A percentile compares a stretch with the other conserved stretches of the same genome.
Evolutionary conservation across 306 rosid genomes (phyloP).

Genomic region (Castanea crenata): DNA sequence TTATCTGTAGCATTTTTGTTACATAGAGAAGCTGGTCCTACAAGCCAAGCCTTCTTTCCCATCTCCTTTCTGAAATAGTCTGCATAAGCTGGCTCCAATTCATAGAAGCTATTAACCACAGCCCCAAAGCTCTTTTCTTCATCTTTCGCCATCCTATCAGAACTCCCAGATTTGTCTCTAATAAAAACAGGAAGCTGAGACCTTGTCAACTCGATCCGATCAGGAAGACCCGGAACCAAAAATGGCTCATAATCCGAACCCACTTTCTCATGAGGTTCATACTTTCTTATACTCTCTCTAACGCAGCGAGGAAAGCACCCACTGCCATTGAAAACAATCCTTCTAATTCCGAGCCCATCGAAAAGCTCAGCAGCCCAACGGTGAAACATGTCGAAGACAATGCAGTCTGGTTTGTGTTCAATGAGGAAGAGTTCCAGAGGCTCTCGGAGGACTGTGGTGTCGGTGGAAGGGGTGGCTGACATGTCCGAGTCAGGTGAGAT

Average conservation of each 20-base stretch:
- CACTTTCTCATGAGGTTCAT: slow-evolving; percentile 26
- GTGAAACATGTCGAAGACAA: slow-evolving; percentile 53
- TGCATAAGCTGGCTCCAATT: slow-evolving; percentile 49
- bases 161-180: slow-evolving; percentile 17
- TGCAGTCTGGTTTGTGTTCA: slow-evolving; percentile 36
- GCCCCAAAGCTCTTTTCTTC: slow-evolving; percentile 48
- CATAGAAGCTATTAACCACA: slow-evolving; percentile 57
- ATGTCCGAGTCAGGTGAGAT: slow-evolving; percentile 42
- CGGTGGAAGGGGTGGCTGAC: slow-evolving; percentile 34
- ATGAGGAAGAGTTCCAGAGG: slow-evolving; percentile 43
- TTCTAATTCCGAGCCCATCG: slow-evolving; percentile 28
- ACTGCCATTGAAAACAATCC: slow-evolving; percentile 44
- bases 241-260: slow-evolving; percentile 45
- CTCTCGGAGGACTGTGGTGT: slow-evolving; percentile 42
- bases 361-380: slow-evolving; percentile 48
- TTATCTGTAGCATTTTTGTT: slow-evolving; percentile 39
- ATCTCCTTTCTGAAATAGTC: slow-evolving; percentile 27
- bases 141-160: slow-evolving; percentile 4
- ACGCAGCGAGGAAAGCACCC: slow-evolving; percentile 58
- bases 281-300: slow-evolving; percentile 11
- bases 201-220: slow-evolving; percentile 41
- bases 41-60: slow-evolving; percentile 45
- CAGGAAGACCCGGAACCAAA: slow-evolving; percentile 43
- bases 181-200: slow-evolving; percentile 45
- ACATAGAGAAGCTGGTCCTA: slow-evolving; percentile 59